A percentile compares a stretch with the other conserved stretches of the same genome.
These are phyloP conservation scores for Marsdenia floribunda DNA, from an alignment of 257 asterid genomes.

Conservation along the genomic window DNA sequence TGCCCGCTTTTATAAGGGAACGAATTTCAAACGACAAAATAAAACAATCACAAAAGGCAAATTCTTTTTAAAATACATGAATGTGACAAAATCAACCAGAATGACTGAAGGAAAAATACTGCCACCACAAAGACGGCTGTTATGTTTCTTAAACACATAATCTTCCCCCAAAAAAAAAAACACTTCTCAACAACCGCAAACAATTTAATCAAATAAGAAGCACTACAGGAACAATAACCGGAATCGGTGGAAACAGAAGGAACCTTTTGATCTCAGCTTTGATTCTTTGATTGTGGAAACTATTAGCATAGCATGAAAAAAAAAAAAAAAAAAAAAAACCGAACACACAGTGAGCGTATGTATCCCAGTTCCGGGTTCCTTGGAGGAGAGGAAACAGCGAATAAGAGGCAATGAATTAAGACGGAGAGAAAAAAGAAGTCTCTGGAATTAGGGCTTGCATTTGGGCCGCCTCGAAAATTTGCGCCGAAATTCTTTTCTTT, in stretches of 20 bases:
- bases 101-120: neutral
- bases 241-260: neutral
- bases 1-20: neutral
- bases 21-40: neutral
- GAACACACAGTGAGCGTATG: slow-evolving; percentile 6
- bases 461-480: slow-evolving; percentile 15
- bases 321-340: neutral
- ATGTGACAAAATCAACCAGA: neutral
- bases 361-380: slow-evolving; percentile 32
- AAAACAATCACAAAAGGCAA: neutral
- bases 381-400: slow-evolving; percentile 36
- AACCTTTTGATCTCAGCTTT: slow-evolving; percentile 27
- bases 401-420: neutral
- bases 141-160: neutral
- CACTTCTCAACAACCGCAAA: neutral
- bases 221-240: neutral
- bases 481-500: neutral
- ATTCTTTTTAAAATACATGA: neutral
- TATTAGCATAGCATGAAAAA: slow-evolving; percentile 12
- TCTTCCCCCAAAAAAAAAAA: neutral
- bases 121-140: neutral
- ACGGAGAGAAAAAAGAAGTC: slow-evolving; percentile 13
- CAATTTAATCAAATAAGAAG: neutral
- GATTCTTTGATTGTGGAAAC: slow-evolving; percentile 15
- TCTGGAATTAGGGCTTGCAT: slow-evolving; percentile 33